A percentile compares a stretch with the other conserved stretches of the same genome.
These are phyloP conservation scores for Mycena sp. DNA, from an alignment of 1,284 basidiomycete species.

Conservation along the genomic window DNA sequence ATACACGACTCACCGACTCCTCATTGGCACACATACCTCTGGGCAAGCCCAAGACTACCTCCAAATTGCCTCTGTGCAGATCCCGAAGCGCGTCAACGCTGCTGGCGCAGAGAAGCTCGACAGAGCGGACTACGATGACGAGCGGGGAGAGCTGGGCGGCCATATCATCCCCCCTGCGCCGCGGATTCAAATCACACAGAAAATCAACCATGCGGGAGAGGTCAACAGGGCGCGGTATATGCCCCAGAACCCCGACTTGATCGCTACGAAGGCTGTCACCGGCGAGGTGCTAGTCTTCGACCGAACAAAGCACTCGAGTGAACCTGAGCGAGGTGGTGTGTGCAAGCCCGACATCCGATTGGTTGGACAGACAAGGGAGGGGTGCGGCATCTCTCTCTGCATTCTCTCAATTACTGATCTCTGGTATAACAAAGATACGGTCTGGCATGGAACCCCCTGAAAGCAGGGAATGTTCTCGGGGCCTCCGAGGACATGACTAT, in stretches of 20 bases:
- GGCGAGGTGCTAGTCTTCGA: slow-evolving; percentile 97
- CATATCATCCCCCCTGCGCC: slow-evolving; percentile 83
- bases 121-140: slow-evolving; percentile 89
- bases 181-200: slow-evolving; percentile 90
- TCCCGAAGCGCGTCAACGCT: slow-evolving; percentile 81
- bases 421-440: slow-evolving; percentile 75
- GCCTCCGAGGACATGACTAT: slow-evolving; percentile 97
- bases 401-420: neutral
- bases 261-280: slow-evolving; percentile 92
- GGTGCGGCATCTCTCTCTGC: slow-evolving; percentile 61
- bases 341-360: slow-evolving; percentile 94
- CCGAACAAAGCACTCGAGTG: slow-evolving; percentile 95
- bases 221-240: slow-evolving; percentile 98
- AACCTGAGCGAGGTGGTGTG: slow-evolving; percentile 85
- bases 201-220: slow-evolving; percentile 96
- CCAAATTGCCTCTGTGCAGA: slow-evolving; percentile 94
- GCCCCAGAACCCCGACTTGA: slow-evolving; percentile 97
- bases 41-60: slow-evolving; percentile 95
- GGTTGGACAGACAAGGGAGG: slow-evolving; percentile 92
- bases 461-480: slow-evolving; percentile 87
- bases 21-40: slow-evolving; percentile 98
- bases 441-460: slow-evolving; percentile 90
- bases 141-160: slow-evolving; percentile 90
- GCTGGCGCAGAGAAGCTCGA: slow-evolving; percentile 78
- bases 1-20: slow-evolving; percentile 92